Evolutionary conservation across 352 stramenopile species (phyloP), one percentile per base, ranked within the genome.

Genomic region (Pythium rishiriense): DNA sequence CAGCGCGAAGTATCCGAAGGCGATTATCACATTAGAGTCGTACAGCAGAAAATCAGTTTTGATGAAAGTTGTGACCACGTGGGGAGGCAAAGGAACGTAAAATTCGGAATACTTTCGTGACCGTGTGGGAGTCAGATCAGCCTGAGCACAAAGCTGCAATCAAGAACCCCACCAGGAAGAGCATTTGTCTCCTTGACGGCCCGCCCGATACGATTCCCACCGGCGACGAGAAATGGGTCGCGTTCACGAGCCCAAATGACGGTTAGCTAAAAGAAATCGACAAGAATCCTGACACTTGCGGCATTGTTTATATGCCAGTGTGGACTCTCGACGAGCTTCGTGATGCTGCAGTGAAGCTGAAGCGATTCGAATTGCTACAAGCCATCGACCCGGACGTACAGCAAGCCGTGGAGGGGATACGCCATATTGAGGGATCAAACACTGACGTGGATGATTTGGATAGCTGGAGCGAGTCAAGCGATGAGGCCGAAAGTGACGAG

Each of bases 221-320:
- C 33, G 33, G 14, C 7, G 37, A 43, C 37, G 24, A 8, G 22
- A 7, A 29, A 37, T 37, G 31, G 31, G 31, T 37, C 31, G n/a
- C 51, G 31, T 58, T 46, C 15, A 48, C 51, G 33, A 58, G 33
- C 22, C 35, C 51, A 15, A 47, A 22, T 12, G n/a, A 56, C n/a
- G 22, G 12, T 6, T 56, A 31, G 49, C 10, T 6, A 4, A 14
- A 8, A 4, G 0, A 21, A n/a, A 19, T 15, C 4, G 7, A 31
- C 19, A 22, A 45, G 15, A 28, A n/a, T 10, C 4, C 3, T 7
- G 15, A 26, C 0, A n/a, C 31, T 3, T 56, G 31, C 29, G 4
- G 10, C 29, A 29, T 6, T 21, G 29, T 56, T 9, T 56, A 21
- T 12, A 56, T 56, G 49, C 29, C 49, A 2, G 21, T 45, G 29